Percentiles rank a stretch among this genome's conserved stretches.
Evolutionary conservation across 2,329 filamentous ascomycete species (phyloP).

Genomic region (Hymenoscyphus fraxineus): DNA sequence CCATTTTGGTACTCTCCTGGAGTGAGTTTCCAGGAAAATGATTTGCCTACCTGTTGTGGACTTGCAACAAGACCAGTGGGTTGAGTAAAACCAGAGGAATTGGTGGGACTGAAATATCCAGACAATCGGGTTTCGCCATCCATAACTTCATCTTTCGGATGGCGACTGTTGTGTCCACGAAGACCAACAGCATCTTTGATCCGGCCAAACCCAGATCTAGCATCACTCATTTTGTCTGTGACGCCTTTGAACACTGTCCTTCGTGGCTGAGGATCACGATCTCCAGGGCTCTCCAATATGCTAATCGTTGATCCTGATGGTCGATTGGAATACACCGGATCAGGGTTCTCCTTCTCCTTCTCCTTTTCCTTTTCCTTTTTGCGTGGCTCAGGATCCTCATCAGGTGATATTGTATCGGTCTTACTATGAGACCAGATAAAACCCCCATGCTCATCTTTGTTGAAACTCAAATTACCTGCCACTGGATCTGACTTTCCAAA

Average conservation of each 20-base stretch:
- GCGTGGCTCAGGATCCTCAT: constrained; percentile 47
- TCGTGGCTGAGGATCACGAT: constrained; percentile 52
- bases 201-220: constrained; percentile 74
- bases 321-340: constrained; percentile 41
- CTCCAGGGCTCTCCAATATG: constrained; percentile 49
- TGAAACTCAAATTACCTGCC: constrained; percentile 47
- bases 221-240: constrained; percentile 73
- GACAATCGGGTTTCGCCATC: constrained; percentile 21
- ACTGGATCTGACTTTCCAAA: constrained; percentile 45
- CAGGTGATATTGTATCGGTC: constrained; percentile 47
- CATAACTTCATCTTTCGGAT: constrained; percentile 49
- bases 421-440: constrained; percentile 46
- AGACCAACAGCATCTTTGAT: constrained; percentile 79
- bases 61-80: constrained; percentile 19
- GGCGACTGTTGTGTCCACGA: constrained; percentile 48
- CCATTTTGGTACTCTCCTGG: constrained; percentile 53
- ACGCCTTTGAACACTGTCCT: constrained; percentile 75
- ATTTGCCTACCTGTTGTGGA: constrained; percentile 41
- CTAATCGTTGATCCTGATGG: constrained; percentile 46
- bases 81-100: constrained; percentile 18
- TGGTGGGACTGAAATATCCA: constrained; percentile 27
- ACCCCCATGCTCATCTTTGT: constrained; percentile 51
- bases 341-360: constrained; percentile 40
- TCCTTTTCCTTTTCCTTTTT: constrained; percentile 28
- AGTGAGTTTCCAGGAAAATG: constrained; percentile 62